Conservation (phyloP, 805 yeast genomes). For the Hanseniaspora opuntiae region DNA sequence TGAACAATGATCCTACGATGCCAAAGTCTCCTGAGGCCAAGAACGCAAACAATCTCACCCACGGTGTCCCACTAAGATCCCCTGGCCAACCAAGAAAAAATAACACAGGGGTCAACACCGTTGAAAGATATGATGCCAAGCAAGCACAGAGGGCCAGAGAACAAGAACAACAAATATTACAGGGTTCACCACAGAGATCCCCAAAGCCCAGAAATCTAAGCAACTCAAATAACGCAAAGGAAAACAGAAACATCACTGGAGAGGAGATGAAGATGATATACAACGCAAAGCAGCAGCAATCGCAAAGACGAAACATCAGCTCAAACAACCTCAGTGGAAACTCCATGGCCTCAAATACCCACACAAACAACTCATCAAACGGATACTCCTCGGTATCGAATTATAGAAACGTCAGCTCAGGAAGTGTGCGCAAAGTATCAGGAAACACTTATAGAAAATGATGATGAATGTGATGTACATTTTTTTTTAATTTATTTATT, state of each 20-base stretch:
- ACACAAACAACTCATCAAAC: conserved; percentile 18
- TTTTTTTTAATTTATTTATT: neutral
- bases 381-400: conserved; percentile 19
- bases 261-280: conserved; percentile 12
- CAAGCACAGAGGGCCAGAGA: conserved; percentile 10
- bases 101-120: conserved; percentile 23
- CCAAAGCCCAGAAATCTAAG: conserved; percentile 12
- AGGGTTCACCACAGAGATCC: conserved; percentile 12
- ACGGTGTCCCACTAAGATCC: conserved; percentile 78
- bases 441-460: conserved; percentile 18
- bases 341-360: neutral
- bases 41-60: conserved; percentile 32
- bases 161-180: conserved; percentile 10
- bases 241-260: conserved; percentile 5
- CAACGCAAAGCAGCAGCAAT: conserved; percentile 12
- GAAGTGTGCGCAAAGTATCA: conserved; percentile 25
- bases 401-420: conserved; percentile 25
- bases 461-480: neutral
- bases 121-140: conserved; percentile 19
- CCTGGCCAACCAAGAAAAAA: conserved; percentile 94
- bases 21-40: conserved; percentile 14
- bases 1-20: conserved; percentile 24
- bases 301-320: conserved; percentile 9
- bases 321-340: neutral
- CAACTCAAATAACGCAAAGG: conserved; percentile 7